These are phyloP conservation scores for Saccharomyces hybrid DNA, from an alignment of 1,139 yeast species.

Conservation along the genomic window DNA sequence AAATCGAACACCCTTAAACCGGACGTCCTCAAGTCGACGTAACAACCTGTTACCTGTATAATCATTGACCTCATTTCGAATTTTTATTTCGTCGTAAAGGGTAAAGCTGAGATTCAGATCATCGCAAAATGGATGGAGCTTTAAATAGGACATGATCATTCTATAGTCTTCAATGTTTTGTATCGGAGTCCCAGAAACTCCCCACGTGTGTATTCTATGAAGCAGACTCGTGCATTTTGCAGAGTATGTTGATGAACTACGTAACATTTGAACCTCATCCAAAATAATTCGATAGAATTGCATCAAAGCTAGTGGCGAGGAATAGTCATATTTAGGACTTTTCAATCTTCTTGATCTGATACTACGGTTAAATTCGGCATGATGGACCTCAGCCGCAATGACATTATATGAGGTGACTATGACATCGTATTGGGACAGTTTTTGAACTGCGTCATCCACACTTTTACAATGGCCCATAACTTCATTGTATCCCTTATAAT, in stretches of 20 bases:
- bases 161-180: constrained; percentile 58
- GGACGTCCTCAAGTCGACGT: no score
- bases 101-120: constrained; percentile 8
- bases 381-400: constrained; percentile 68
- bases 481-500: constrained; percentile 55
- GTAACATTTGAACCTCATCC: constrained; percentile 94
- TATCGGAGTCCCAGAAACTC: constrained; percentile 92
- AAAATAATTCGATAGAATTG: constrained; percentile 85
- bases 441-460: constrained; percentile 37
- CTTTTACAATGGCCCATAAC: constrained; percentile 30
- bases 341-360: constrained; percentile 44
- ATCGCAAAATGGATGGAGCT: constrained; percentile 54
- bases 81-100: no score
- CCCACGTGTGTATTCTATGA: constrained; percentile 90
- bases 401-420: constrained; percentile 72
- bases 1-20: constrained; percentile 10
- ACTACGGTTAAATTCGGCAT: constrained; percentile 64
- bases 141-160: constrained; percentile 61
- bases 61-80: no score
- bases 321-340: constrained; percentile 41
- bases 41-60: no score
- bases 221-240: constrained; percentile 73
- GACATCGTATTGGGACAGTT: constrained; percentile 23
- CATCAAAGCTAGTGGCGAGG: constrained; percentile 75
- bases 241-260: constrained; percentile 63